A percentile compares a stretch with the other conserved stretches of the same genome.
phyloP scores from a whole-genome alignment of 2,329 filamentous ascomycete genomes.

The Diaporthe vexans region DNA sequence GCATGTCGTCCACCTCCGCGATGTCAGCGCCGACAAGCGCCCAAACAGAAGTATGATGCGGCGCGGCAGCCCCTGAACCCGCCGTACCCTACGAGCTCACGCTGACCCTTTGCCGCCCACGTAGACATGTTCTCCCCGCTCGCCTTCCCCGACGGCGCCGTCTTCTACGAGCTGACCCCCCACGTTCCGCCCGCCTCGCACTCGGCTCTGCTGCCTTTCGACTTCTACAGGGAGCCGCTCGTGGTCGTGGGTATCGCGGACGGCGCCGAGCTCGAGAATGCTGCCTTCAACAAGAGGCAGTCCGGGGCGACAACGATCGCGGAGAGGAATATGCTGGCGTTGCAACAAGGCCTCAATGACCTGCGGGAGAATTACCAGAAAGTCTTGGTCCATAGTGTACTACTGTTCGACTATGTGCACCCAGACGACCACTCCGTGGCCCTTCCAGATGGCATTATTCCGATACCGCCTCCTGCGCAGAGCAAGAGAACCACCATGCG shows the following conservation, averaged over 20 bases:
- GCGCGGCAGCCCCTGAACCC: slow-evolving; percentile 34
- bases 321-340: slow-evolving; percentile 69
- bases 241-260: slow-evolving; percentile 89
- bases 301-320: slow-evolving; percentile 66
- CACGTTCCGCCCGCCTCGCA: slow-evolving; percentile 85
- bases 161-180: slow-evolving; percentile 90
- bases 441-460: slow-evolving; percentile 76
- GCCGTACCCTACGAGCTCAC: slow-evolving; percentile 30
- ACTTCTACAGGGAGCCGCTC: slow-evolving; percentile 88
- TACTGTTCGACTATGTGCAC: slow-evolving; percentile 82
- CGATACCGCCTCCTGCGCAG: slow-evolving; percentile 76
- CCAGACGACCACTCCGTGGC: slow-evolving; percentile 63
- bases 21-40: slow-evolving; percentile 86
- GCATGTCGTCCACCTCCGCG: slow-evolving; percentile 85
- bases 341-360: slow-evolving; percentile 78
- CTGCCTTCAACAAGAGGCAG: slow-evolving; percentile 66
- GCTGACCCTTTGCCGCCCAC: slow-evolving; percentile 36
- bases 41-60: slow-evolving; percentile 82
- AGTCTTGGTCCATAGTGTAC: slow-evolving; percentile 81
- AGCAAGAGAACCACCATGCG: slow-evolving; percentile 85
- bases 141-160: slow-evolving; percentile 86
- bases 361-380: slow-evolving; percentile 81
- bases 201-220: slow-evolving; percentile 86
- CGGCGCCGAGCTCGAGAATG: slow-evolving; percentile 75
- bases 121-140: slow-evolving; percentile 94